A percentile compares a stretch with the other conserved stretches of the same genome.
phyloP scores from a whole-genome alignment of 495 filamentous ascomycete genomes.

The Penicillium argentinense region DNA sequence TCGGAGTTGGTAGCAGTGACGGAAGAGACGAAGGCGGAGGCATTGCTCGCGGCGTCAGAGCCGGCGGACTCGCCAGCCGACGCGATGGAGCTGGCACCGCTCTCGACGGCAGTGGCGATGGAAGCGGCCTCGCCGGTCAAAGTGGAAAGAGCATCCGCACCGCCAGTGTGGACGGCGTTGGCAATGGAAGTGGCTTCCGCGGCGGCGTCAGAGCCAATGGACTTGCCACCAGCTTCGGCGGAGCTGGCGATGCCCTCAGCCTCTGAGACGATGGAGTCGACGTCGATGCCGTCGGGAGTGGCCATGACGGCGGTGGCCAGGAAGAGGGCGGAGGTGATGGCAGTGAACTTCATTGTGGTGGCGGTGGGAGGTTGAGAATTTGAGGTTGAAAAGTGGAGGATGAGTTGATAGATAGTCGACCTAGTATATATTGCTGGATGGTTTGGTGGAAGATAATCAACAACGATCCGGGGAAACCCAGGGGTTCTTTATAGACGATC shows the following conservation, averaged over 20 bases:
- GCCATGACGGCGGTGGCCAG: conserved; percentile 24
- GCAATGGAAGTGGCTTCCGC: conserved; percentile 12
- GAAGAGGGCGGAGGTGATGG: conserved; percentile 26
- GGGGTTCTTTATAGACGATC: conserved; percentile 4
- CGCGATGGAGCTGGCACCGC: conserved; percentile 16
- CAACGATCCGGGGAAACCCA: conserved; percentile 2
- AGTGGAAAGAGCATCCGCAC: conserved; percentile 2
- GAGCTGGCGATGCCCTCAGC: conserved; percentile 8
- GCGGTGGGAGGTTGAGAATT: not conserved
- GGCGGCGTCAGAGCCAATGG: conserved; percentile 9
- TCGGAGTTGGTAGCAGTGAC: conserved; percentile 20
- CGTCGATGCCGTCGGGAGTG: conserved; percentile 9
- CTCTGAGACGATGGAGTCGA: conserved; percentile 17
- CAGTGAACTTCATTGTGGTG: conserved; percentile 29
- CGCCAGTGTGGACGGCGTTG: conserved; percentile 11
- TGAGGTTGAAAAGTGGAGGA: not conserved
- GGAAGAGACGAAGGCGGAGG: conserved; percentile 13
- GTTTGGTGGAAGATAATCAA: not conserved
- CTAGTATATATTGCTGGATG: not conserved
- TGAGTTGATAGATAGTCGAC: not conserved
- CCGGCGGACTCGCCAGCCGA: conserved; percentile 16
- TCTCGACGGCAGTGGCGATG: conserved; percentile 9
- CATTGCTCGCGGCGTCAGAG: conserved; percentile 15
- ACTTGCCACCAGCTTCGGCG: conserved; percentile 1
- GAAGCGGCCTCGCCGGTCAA: conserved; percentile 12